A percentile compares a stretch with the other conserved stretches of the same genome.
These are phyloP conservation scores for Leccinum brunneo-olivaceum DNA, from an alignment of 1,284 basidiomycete genomes.

Conservation along the genomic window DNA sequence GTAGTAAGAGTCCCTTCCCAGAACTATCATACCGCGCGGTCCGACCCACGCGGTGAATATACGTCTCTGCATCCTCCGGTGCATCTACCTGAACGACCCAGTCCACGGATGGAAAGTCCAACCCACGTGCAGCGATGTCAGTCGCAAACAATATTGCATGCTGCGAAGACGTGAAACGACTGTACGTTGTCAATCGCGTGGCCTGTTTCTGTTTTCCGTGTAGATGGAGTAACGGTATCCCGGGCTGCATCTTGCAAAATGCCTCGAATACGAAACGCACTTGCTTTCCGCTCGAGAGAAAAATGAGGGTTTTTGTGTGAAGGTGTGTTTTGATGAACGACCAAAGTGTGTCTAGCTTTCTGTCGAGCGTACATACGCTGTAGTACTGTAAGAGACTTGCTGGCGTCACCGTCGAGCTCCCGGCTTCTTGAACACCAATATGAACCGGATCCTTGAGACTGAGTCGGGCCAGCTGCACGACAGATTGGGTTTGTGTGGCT, in stretches of 20 bases:
- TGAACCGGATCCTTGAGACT: constrained; percentile 81
- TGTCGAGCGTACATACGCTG: constrained; percentile 75
- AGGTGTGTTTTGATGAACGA: constrained; percentile 94
- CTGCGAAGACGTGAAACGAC: constrained; percentile 73
- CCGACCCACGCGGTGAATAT: constrained; percentile 94
- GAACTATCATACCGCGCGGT: constrained; percentile 92
- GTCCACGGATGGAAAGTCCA: constrained; percentile 95
- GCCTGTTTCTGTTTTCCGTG: constrained; percentile 98
- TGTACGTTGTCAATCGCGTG: constrained; percentile 77
- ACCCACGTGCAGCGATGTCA: constrained; percentile 94
- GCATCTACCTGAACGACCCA: constrained; percentile 99
- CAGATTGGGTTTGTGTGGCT: constrained; percentile 91
- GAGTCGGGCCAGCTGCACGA: constrained; percentile 85
- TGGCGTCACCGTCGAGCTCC: constrained; percentile 43
- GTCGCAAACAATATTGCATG: constrained; percentile 88
- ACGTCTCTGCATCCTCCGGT: constrained; percentile 97
- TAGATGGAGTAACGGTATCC: constrained; percentile 83
- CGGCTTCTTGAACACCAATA: constrained; percentile 58
- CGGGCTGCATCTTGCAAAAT: constrained; percentile 93
- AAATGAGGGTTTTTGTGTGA: constrained; percentile 88
- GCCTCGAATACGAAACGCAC: constrained; percentile 96
- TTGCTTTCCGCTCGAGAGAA: constrained; percentile 94
- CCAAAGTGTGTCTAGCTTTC: constrained; percentile 90
- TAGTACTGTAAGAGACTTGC: constrained; percentile 88
- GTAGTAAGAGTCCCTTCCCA: constrained; percentile 80